Conservation (phyloP, 139 green algal species). For the Desmodesmus armatus region DNA sequence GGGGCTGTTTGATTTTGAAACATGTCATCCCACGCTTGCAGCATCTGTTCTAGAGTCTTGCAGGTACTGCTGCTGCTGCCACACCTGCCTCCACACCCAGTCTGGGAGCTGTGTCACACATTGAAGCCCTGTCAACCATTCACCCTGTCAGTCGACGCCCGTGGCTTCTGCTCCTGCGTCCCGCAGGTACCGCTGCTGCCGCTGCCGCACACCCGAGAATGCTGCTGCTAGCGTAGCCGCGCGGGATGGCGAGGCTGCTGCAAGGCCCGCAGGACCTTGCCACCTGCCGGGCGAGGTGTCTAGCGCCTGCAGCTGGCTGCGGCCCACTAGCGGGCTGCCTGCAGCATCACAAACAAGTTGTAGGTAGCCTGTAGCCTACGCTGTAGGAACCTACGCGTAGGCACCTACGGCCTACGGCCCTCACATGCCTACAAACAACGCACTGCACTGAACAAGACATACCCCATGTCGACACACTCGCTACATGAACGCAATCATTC, state of each 20-base stretch:
- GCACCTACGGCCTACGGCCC: neutral
- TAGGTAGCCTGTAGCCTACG: neutral
- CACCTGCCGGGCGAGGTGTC: neutral
- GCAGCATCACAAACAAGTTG: neutral
- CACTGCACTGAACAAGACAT: neutral
- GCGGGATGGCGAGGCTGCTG: neutral
- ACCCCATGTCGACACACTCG: neutral
- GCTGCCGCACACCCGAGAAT: conserved; percentile 46
- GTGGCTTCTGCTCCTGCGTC: too few species aligned
- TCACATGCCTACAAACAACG: neutral
- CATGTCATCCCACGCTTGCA: too few species aligned
- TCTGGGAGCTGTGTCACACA: too few species aligned
- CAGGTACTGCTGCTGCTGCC: too few species aligned
- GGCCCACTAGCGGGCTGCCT: neutral
- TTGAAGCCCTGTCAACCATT: too few species aligned
- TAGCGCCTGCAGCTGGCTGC: neutral
- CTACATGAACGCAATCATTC: too few species aligned
- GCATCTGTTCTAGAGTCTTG: too few species aligned
- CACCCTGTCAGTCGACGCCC: too few species aligned
- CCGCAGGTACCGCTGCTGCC: conserved; percentile 53
- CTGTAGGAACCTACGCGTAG: neutral
- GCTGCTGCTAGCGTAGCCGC: neutral
- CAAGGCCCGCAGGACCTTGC: too few species aligned
- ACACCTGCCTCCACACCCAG: too few species aligned
- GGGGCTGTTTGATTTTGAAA: too few species aligned